Evolutionary conservation across 352 stramenopile species (phyloP), one percentile per base, ranked within the genome.

Genomic region (Globisporangium camurandrum): DNA sequence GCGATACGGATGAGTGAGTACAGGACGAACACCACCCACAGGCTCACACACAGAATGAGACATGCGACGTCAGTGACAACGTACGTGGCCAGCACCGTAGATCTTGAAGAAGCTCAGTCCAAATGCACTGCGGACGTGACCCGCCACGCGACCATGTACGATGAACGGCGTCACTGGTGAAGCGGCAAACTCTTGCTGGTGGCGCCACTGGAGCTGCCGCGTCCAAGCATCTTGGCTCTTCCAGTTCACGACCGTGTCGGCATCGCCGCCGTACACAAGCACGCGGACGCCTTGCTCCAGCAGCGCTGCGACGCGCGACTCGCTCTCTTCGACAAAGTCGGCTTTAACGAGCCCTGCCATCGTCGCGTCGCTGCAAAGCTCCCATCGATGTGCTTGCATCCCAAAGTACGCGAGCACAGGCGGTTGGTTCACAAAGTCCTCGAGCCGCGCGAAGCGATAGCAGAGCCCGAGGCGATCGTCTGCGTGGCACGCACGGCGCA

Each of bases 201-300:
- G 42, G 6, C 28, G 50, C 78, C 81, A 92, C 14, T 43, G 8
- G 14, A 92, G 49, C 5, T 63, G 51, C 0, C 56, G 59, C 9
- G 81, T 90, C 81, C 78, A 92, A 7, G 61, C 49, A 33, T 88
- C 70, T 44, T 88, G 76, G 16, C 71, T 67, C 45, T 72, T 70
- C 78, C 75, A 92, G 27, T 85, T 85, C 19, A 71, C 76, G 47
- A 88, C 66, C 2, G 72, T 69, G 54, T 92, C 81, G 8, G 71
- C 69, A 48, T 88, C 78, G 0, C 78, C 81, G 11, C 62, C 75
- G 46, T 86, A 92, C 36, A 90, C 56, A 0, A 92, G 61, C 27
- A 90, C 78, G 2, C 78, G 75, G n/a, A 92, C 64, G n/a, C 64
- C 69, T 1, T 57, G 58, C 0, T 84, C 56, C 0, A 90, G 65